Base-by-base conservation (phyloP, 2,329 filamentous ascomycete genomes). In the Cryphonectria japonica region DNA sequence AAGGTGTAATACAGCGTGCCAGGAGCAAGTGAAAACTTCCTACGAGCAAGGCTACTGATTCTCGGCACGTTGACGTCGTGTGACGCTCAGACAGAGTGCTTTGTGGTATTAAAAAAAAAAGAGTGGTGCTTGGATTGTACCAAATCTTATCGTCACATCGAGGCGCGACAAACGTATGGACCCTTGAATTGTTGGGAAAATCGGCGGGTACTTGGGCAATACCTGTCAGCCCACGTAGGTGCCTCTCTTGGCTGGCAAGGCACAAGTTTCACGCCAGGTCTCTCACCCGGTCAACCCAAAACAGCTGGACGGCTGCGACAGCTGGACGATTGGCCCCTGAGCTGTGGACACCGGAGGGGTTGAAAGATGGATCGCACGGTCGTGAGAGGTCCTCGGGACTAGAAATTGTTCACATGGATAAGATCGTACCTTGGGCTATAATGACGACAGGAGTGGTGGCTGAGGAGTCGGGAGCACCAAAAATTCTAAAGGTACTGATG, bases 1-100 rank as follows among this genome's bases (percentile, higher is more conserved):
- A 61, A 39, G 59, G 11, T 61, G 22, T 9, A 61, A 9, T 37
- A 34, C 59, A 22, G 46, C 43, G 59, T 61, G 59, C 32, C 59
- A 61, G 59, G 59, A 37, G 29, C 22, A 61, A n/a, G 22, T 37
- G 32, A 37, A n/a, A 19, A 39, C 19, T 19, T 39, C 59, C 59
- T 61, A 32, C 22, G 14, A 46, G 62, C 52, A 59, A 43, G 22
- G 37, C 34, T 41, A 32, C 62, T 41, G 13, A 41, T 50, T 19
- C 32, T 67, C 52, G 57, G 59, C 43, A 63, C 57, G n/a, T 62
- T 68, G 67, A 62, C 67, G 57, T 62, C 59, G 41, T 61, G 67
- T 68, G 57, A 68, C 67, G 59, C 29, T n/a, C 62, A 11, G 19
- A 16, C 43, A 39, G 22, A 62, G 32, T 62, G 39, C 46, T 50